Evolutionary conservation across 2,329 filamentous ascomycete species (phyloP), one percentile per base, ranked within the genome.

Genomic region (Juglanconis oblonga): DNA sequence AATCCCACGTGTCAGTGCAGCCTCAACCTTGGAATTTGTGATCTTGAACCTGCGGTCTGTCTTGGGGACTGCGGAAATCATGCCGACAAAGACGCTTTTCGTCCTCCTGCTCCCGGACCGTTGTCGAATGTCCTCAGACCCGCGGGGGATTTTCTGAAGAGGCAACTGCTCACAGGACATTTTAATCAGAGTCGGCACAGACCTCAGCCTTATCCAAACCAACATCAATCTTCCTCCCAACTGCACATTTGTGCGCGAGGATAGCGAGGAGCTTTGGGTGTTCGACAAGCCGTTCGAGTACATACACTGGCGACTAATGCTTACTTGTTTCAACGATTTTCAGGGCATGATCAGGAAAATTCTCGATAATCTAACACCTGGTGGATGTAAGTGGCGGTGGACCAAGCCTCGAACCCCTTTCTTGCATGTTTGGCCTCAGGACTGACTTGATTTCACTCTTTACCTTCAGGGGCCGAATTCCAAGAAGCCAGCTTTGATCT

Each of bases 141-240:
- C 24, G 24, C 24, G 24, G 24, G 24, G 24, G 24, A 24, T 24
- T 24, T 24, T 24, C 24, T 24, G 24, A 24, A 24, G 24, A 24
- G 24, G 24, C 24, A 24, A 24, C 24, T 24, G 24, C 24, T 24
- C 24, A 24, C 24, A 24, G 24, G 24, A 24, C 24, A 24, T 24
- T 24, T 24, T 24, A 24, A 2, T 24, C 24, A 24, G 24, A 24
- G 24, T 52, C 31, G 36, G 55, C 11, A 68, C 66, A 58, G 65
- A 69, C 65, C 14, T 47, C 52, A 52, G 65, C 63, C 29, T 59
- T 52, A 52, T 55, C 44, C 47, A 69, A 36, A 24, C 65, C 58
- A 63, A 65, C 64, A 51, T 67, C 45, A 48, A 35, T 17, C 5
- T 55, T 8, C 53, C 53, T 29, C 32, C 53, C 31, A 55, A 55